Evolutionary conservation across 805 yeast species (phyloP).

Genomic region (baker's yeast (Saccharomyces cerevisiae)): DNA sequence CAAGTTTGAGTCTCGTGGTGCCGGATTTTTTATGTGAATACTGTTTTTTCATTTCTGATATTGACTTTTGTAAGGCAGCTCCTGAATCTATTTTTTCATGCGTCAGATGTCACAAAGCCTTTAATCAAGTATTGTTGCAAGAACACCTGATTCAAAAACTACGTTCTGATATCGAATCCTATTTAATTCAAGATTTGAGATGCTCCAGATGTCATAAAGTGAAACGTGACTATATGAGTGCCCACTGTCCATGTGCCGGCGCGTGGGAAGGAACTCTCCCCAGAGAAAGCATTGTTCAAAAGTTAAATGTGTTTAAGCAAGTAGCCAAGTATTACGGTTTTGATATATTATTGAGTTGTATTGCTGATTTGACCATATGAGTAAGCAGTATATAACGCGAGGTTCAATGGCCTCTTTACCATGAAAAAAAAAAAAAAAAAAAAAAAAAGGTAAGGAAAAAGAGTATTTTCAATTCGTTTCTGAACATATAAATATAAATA

Average conservation of each 20-base stretch:
- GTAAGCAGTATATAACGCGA: not conserved
- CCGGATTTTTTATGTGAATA: slow-evolving; percentile 68
- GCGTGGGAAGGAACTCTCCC: slow-evolving; percentile 56
- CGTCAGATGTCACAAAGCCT: slow-evolving; percentile 52
- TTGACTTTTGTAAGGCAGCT: slow-evolving; percentile 74
- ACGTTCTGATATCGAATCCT: slow-evolving; percentile 46
- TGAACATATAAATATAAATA: not conserved
- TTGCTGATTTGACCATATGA: slow-evolving; percentile 1
- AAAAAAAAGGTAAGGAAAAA: not conserved
- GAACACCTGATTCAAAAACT: slow-evolving; percentile 67
- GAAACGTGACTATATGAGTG: slow-evolving; percentile 59
- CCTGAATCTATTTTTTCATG: slow-evolving; percentile 48
- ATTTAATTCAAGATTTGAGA: slow-evolving; percentile 68
- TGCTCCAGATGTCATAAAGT: slow-evolving; percentile 71
- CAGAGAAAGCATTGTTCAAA: slow-evolving; percentile 37
- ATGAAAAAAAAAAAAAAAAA: not conserved
- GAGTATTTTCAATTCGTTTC: not conserved
- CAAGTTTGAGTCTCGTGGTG: slow-evolving; percentile 60
- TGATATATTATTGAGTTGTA: slow-evolving; percentile 35
- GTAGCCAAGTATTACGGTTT: slow-evolving; percentile 57
- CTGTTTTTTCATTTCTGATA: slow-evolving; percentile 65
- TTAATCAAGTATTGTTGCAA: slow-evolving; percentile 64
- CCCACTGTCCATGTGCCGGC: slow-evolving; percentile 85
- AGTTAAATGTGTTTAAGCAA: slow-evolving; percentile 43
- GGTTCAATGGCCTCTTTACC: not conserved